Evolutionary conservation across 129 eudicot genomes (phyloP), one percentile per base, ranked within the genome.

Genomic region (Apium graveolens): DNA sequence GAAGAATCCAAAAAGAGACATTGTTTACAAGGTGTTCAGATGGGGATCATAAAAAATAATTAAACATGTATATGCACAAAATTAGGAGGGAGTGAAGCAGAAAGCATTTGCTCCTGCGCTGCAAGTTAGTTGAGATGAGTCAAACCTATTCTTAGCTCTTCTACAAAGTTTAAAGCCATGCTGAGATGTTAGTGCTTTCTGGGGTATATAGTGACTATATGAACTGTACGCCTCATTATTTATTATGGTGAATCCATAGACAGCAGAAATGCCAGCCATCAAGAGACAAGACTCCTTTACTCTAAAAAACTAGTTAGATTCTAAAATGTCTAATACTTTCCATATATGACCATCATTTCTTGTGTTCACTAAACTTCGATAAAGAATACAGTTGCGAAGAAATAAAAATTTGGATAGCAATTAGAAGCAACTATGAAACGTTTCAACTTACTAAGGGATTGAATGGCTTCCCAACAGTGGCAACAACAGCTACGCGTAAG

Each of bases 391-490:
- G 31, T 44, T 39, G 46, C 20, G 16, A 29, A 78, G 6, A 17
- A 6, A 39, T 16, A 24, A 32, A 82, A 76, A 73, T 21, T 29
- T 37, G 21, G 43, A 57, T 32, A 70, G 55, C 14, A 73, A 38
- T 29, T 9, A 79, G 69, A 43, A 73, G 80, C 32, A 74, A 34
- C 55, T 41, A 18, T 27, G 4, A 70, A 60, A 20, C 3, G 13
- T 1, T 27, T 13, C 5, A 2, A 81, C 90, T 88, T 86, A 95
- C 98, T 31, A 86, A 77, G 80, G 98, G 97, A 88, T 95, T 94
- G 73, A 95, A 95, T 32, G 97, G 91, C 85, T 91, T 91, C 63
- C 98, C 98, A 81, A 95, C 88, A 11, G 98, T 92, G 31, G 92
- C 93, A 48, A 95, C 96, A 78, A 76, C 92, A 55, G 97, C 87